Conservation (phyloP, 208 protist species). For the Crithidia thermophila region DNA sequence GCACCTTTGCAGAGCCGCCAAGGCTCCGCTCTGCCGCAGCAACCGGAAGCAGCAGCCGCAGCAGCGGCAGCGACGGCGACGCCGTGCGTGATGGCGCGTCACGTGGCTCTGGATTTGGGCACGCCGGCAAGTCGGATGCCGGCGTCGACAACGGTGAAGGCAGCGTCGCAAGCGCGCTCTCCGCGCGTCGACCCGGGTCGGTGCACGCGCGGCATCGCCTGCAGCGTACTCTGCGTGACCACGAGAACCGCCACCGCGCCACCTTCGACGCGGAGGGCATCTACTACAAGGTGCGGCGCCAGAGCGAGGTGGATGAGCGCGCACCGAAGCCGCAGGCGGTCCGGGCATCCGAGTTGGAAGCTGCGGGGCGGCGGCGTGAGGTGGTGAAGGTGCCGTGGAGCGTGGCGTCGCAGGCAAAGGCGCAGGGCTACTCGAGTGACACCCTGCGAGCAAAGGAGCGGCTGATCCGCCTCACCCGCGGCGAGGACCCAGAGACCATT, state of each 20-base stretch:
- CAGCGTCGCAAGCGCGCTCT: background rate
- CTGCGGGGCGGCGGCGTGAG: slow-evolving; percentile 23
- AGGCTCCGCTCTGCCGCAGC: too few species aligned
- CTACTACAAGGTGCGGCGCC: slow-evolving; percentile 80
- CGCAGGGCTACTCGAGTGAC: slow-evolving; percentile 70
- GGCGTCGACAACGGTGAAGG: background rate
- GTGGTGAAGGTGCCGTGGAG: slow-evolving; percentile 90
- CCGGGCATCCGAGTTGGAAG: slow-evolving; percentile 59
- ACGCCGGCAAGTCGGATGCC: background rate
- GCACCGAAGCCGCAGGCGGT: slow-evolving; percentile 63
- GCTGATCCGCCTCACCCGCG: slow-evolving; percentile 81
- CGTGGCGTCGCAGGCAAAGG: slow-evolving; percentile 67
- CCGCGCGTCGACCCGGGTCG: slow-evolving; percentile 1
- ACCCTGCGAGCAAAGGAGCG: slow-evolving; percentile 84
- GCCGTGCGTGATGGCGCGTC: background rate
- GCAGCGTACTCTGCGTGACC: slow-evolving; percentile 62
- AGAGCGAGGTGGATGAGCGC: slow-evolving; percentile 54
- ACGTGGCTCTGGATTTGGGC: too few species aligned
- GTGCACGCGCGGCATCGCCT: slow-evolving; percentile 66
- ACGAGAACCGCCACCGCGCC: slow-evolving; percentile 76
- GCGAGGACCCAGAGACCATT: slow-evolving; percentile 85
- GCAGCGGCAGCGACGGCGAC: background rate
- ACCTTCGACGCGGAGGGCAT: slow-evolving; percentile 90
- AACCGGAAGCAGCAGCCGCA: too few species aligned
- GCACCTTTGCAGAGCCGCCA: slow-evolving; percentile 72